phyloP scores from a whole-genome alignment of 1,139 yeast species.

The Fermentozyma sake region DNA sequence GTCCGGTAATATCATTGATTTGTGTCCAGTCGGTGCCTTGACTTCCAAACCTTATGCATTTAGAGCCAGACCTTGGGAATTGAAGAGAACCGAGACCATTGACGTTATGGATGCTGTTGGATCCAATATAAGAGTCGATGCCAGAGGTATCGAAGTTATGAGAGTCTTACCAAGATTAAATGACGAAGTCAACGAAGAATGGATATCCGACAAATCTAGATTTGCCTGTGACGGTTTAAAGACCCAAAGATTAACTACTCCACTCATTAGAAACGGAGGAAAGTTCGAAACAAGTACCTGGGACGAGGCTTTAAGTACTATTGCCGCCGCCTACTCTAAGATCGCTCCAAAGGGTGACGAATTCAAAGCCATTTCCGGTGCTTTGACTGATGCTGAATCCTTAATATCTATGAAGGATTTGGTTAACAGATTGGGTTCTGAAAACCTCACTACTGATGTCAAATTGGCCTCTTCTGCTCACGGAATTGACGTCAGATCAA shows the following conservation, averaged over 20 bases:
- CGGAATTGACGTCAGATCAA: constrained; percentile 73
- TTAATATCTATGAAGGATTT: constrained; percentile 80
- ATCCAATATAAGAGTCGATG: constrained; percentile 77
- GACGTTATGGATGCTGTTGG: constrained; percentile 87
- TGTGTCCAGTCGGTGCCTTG: constrained; percentile 91
- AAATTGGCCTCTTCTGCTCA: constrained; percentile 59
- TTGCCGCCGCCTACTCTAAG: constrained; percentile 59
- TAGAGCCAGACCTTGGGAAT: constrained; percentile 92
- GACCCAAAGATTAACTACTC: constrained; percentile 82
- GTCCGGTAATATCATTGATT: constrained; percentile 83
- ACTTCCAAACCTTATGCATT: constrained; percentile 89
- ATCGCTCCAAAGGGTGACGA: constrained; percentile 65
- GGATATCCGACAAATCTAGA: constrained; percentile 87
- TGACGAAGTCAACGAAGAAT: constrained; percentile 86
- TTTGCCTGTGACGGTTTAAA: constrained; percentile 84
- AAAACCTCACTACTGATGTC: constrained; percentile 73
- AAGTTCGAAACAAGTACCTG: constrained; percentile 74
- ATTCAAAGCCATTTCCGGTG: constrained; percentile 79
- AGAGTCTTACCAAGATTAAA: constrained; percentile 82
- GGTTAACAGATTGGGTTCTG: constrained; percentile 73
- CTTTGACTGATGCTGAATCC: constrained; percentile 78
- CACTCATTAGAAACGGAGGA: constrained; percentile 70
- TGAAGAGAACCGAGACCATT: constrained; percentile 82
- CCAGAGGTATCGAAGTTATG: constrained; percentile 86
- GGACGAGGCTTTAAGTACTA: constrained; percentile 78